Percentiles rank a stretch among this genome's conserved stretches.
phyloP scores from a whole-genome alignment of 345 rosid genomes.

The Balakata baccata region DNA sequence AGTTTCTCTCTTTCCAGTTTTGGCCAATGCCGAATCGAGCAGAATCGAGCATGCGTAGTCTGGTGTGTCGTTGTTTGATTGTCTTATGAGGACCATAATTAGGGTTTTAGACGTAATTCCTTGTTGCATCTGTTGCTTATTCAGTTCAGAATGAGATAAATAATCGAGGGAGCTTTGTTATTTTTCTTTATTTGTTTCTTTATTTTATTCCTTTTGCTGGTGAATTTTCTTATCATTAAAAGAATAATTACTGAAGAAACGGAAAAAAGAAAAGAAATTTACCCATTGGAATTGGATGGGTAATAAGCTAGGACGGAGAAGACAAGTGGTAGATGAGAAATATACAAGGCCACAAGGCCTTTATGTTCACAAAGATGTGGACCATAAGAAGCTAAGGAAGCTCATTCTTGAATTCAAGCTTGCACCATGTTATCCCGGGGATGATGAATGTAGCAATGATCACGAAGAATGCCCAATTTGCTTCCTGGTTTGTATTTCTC shows the following conservation, averaged over 20 bases:
- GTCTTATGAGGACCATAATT: neutral
- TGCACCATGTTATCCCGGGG: constrained; percentile 97
- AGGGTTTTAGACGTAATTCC: constrained; percentile 1
- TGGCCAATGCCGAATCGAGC: neutral
- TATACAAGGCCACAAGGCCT: constrained; percentile 91
- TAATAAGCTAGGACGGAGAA: constrained; percentile 85
- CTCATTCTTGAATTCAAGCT: constrained; percentile 93
- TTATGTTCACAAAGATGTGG: constrained; percentile 85
- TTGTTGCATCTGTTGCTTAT: neutral
- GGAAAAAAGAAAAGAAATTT: neutral
- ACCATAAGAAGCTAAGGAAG: constrained; percentile 88
- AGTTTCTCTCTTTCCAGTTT: neutral
- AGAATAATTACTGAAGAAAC: neutral
- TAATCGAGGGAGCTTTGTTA: neutral
- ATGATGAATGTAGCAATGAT: constrained; percentile 67
- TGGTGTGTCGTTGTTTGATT: neutral
- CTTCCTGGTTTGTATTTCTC: constrained; percentile 68
- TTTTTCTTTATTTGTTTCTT: neutral
- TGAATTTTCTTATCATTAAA: neutral
- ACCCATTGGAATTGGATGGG: constrained; percentile 55
- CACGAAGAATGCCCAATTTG: constrained; percentile 98
- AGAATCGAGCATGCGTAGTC: neutral
- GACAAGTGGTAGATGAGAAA: constrained; percentile 86
- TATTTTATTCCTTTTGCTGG: neutral
- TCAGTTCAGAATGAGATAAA: neutral